Percentiles rank a stretch among this genome's conserved stretches.
Evolutionary conservation across 2,329 filamentous ascomycete genomes (phyloP).

Genomic region (Fusarium buxicola): DNA sequence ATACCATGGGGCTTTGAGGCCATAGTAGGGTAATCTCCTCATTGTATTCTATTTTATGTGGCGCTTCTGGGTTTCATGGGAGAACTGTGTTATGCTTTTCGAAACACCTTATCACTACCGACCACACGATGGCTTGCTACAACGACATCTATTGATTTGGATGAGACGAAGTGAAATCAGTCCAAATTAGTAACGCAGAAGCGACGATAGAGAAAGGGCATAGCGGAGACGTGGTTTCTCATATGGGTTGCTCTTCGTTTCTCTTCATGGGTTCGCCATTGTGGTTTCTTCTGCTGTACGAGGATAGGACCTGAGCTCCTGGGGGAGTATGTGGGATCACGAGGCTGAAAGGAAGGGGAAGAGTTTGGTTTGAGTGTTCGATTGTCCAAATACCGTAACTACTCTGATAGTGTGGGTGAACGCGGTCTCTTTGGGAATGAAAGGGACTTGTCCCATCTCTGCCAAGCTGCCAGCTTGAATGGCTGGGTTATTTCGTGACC

Average conservation of each 20-base stretch:
- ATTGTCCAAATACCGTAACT: constrained; percentile 7
- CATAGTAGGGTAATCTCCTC: constrained; percentile 3
- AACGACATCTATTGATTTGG: constrained; percentile 24
- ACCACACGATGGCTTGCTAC: constrained; percentile 10
- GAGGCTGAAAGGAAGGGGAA: constrained; percentile 11
- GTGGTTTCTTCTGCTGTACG: constrained; percentile 11
- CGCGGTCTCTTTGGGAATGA: constrained; percentile 6
- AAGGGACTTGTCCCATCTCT: constrained; percentile 10
- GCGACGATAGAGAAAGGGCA: constrained; percentile 6
- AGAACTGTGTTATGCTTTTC: constrained; percentile 13
- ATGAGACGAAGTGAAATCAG: constrained; percentile 3
- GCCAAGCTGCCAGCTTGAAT: background rate
- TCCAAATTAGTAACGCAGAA: constrained; percentile 7
- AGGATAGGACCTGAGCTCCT: constrained; percentile 15
- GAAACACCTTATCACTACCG: constrained; percentile 9
- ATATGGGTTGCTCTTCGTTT: constrained; percentile 6
- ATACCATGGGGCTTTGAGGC: constrained; percentile 24
- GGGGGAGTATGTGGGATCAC: constrained; percentile 24
- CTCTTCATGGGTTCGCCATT: constrained; percentile 3
- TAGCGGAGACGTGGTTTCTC: constrained; percentile 3
- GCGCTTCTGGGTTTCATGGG: constrained; percentile 29
- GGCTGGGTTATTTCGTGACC: constrained; percentile 4
- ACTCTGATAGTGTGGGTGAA: constrained; percentile 17
- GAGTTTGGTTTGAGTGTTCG: constrained; percentile 6
- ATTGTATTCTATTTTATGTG: constrained; percentile 22